Evolutionary conservation across 345 rosid species (phyloP), one percentile per base, ranked within the genome.

Genomic region (Kernera saxatilis): DNA sequence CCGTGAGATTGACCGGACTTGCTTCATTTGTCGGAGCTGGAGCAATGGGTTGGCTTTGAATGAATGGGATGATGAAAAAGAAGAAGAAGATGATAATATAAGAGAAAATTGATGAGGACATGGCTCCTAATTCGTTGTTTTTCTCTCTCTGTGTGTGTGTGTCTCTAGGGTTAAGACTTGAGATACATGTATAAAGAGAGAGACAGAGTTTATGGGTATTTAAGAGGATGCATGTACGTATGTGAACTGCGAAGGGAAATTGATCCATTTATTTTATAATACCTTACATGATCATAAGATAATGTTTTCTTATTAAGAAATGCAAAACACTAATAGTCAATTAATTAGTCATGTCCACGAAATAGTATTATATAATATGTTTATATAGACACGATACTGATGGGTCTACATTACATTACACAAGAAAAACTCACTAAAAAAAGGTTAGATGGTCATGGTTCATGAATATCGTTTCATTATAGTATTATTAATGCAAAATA

Each of bases 1-100:
- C 89, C 1, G 93, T 91, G 72, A 89, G 40, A 75, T 89, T 91
- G 35, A 83, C 18, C 3, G 87, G 88, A 35, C 83, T 87, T 2
- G 90, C 4, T 0, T 87, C 77, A 40, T 4, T 67, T 23, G 76
- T 61, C 0, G 91, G 89, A 18, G 93, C 86, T 0, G 86, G 86
- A 36, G 93, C 89, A 12, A 15, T 55, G 44, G 56, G 23, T 32
- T 54, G 66, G 61, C 62, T 67, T 37, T 27, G 61, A 29, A 39
- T 40, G 37, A 26, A 12, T 25, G 26, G 51, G 61, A 40, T 29
- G 40, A 27, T 39, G 8, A 9, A 15, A n/a, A 67, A 2, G 1
- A 52, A 53, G 29, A 67, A 17, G 19, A 66, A 51, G 5, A 37
- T 8, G 3, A 36, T 1, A 36, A 22, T 10, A 15, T 3, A 65